phyloP scores from a whole-genome alignment of 2,329 filamentous ascomycete genomes.

The Phyllosticta citrichinensis region DNA sequence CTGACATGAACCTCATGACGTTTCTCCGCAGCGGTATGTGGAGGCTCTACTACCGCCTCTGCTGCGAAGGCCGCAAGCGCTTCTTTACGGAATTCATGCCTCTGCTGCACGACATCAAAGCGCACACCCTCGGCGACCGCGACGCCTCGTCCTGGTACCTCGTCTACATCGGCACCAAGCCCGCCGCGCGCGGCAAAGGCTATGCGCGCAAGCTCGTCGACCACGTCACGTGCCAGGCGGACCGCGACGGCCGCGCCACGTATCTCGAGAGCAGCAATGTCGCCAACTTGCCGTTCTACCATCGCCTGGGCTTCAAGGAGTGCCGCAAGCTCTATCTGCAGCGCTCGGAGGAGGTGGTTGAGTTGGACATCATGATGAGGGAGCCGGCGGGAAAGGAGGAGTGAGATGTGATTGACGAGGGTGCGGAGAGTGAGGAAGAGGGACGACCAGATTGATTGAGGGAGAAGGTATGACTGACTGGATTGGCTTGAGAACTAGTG shows the following conservation, averaged over 20 bases:
- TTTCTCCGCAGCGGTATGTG: constrained; percentile 66
- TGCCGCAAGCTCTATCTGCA: constrained; percentile 54
- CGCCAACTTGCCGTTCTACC: constrained; percentile 61
- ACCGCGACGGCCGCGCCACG: constrained; percentile 55
- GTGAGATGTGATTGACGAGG: not conserved
- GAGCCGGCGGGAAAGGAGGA: constrained; percentile 41
- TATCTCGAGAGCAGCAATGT: constrained; percentile 71
- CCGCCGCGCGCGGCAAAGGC: constrained; percentile 58
- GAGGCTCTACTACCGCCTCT: constrained; percentile 66
- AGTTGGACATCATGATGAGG: constrained; percentile 71
- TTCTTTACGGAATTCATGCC: constrained; percentile 72
- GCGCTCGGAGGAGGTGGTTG: constrained; percentile 45
- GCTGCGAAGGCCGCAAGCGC: constrained; percentile 58
- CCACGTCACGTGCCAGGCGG: constrained; percentile 56
- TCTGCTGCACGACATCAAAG: constrained; percentile 62
- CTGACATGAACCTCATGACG: constrained; percentile 64
- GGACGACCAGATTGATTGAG: not conserved
- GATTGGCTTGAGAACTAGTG: not conserved
- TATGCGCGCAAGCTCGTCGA: constrained; percentile 63
- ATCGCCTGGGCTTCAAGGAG: constrained; percentile 62
- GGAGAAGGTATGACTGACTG: not conserved
- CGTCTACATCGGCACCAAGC: constrained; percentile 71
- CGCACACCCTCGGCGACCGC: constrained; percentile 54
- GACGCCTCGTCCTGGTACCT: constrained; percentile 68
- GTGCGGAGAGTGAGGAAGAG: not conserved